Conservation (phyloP, 108 stramenopile species). For the Stephanodiscus minutulus region DNA sequence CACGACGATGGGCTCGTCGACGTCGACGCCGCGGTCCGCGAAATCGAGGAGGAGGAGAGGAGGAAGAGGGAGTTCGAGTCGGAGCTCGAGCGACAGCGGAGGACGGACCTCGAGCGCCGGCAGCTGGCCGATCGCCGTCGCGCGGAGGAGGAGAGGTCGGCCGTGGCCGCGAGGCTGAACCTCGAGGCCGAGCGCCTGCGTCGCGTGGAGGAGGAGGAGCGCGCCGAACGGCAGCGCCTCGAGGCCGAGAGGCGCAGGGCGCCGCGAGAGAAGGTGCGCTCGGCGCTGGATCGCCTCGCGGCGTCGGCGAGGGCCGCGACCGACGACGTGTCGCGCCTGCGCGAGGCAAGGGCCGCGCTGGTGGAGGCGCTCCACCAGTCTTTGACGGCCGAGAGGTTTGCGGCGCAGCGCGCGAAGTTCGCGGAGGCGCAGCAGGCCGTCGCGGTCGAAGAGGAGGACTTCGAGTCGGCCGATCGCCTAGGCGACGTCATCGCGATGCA, state of each 20-base stretch:
- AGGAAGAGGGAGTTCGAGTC: slow-evolving; percentile 3
- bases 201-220: slow-evolving; percentile 20
- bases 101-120: slow-evolving; percentile 17
- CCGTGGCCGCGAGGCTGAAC: not conserved
- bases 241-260: slow-evolving; percentile 43
- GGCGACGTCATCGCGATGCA: slow-evolving; percentile 63
- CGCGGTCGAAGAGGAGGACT: slow-evolving; percentile 87
- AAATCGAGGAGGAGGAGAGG: slow-evolving; percentile 1
- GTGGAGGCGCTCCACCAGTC: no score
- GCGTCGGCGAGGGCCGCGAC: slow-evolving; percentile 20
- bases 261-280: slow-evolving; percentile 35
- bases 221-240: slow-evolving; percentile 21
- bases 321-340: slow-evolving; percentile 28
- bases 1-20: not conserved
- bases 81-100: slow-evolving; percentile 2
- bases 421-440: slow-evolving; percentile 64
- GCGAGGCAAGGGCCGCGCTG: slow-evolving; percentile 49
- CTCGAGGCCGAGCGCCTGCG: slow-evolving; percentile 5
- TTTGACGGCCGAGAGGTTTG: slow-evolving; percentile 60
- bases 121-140: slow-evolving; percentile 2
- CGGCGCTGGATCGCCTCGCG: slow-evolving; percentile 29
- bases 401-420: slow-evolving; percentile 64
- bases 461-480: slow-evolving; percentile 82
- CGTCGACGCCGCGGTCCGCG: not conserved
- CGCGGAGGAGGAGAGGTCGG: slow-evolving; percentile 17